These are phyloP conservation scores for Cucurbita ficifolia DNA, from an alignment of 306 rosid species.

Conservation along the genomic window DNA sequence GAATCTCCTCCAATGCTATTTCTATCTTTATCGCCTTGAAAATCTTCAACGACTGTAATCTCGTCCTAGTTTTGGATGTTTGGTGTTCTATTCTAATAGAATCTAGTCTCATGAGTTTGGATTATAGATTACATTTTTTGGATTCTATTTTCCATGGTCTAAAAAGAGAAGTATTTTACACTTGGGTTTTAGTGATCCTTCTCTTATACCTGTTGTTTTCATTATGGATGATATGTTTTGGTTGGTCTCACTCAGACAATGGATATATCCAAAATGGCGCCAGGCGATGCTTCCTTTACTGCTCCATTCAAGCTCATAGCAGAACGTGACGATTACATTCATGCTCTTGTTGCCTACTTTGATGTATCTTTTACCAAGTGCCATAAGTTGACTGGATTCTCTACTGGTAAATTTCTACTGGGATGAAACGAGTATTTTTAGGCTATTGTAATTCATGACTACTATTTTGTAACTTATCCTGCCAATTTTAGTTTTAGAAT, in stretches of 20 bases:
- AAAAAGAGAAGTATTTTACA: neutral
- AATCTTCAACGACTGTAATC: neutral
- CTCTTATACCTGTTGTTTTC: neutral
- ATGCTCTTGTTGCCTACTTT: constrained; percentile 93
- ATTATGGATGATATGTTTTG: neutral
- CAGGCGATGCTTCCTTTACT: constrained; percentile 87
- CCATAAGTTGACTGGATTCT: constrained; percentile 89
- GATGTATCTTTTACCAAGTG: constrained; percentile 87
- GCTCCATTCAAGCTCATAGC: constrained; percentile 90
- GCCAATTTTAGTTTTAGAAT: neutral
- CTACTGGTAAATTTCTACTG: constrained; percentile 49
- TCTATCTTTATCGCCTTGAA: neutral
- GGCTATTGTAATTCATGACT: neutral
- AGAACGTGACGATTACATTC: constrained; percentile 77
- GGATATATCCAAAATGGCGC: constrained; percentile 94
- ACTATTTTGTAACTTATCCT: neutral
- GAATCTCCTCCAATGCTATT: neutral
- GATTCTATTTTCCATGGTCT: neutral
- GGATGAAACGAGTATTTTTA: neutral
- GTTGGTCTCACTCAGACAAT: constrained; percentile 52
- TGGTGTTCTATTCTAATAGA: neutral
- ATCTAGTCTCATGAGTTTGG: neutral
- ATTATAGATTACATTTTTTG: neutral
- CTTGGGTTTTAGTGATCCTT: neutral
- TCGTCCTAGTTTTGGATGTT: neutral